phyloP scores from a whole-genome alignment of 2,329 filamentous ascomycete genomes.

The Raffaelea albimanens region DNA sequence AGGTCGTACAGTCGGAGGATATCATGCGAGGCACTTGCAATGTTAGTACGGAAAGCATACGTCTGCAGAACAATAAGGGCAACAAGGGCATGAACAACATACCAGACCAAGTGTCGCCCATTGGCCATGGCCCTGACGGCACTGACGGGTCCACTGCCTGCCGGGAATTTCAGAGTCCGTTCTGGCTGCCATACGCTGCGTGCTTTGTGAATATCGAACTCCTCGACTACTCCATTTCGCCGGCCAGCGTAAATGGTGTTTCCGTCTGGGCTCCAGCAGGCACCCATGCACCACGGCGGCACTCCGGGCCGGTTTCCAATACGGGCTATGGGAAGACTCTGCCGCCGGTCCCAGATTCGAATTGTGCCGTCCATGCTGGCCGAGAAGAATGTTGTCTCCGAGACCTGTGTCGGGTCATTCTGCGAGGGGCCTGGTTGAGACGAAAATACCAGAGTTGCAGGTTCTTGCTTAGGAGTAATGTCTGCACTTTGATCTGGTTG shows the following conservation, averaged over 20 bases:
- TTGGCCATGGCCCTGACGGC: slow-evolving; percentile 88
- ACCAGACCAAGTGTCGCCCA: slow-evolving; percentile 77
- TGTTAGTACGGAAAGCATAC: slow-evolving; percentile 1
- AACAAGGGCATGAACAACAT: slow-evolving; percentile 1
- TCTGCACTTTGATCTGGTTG: not conserved
- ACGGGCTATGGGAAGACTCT: slow-evolving; percentile 65
- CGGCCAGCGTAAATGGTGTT: slow-evolving; percentile 92
- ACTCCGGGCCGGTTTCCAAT: slow-evolving; percentile 66
- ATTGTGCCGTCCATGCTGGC: slow-evolving; percentile 81
- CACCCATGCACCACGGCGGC: slow-evolving; percentile 95
- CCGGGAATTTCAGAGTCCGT: slow-evolving; percentile 76
- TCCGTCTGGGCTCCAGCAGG: slow-evolving; percentile 91
- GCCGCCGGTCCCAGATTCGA: slow-evolving; percentile 85
- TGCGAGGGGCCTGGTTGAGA: slow-evolving; percentile 28
- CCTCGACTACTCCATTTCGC: slow-evolving; percentile 86
- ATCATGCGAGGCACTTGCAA: slow-evolving; percentile 73
- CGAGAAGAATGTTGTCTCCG: slow-evolving; percentile 75
- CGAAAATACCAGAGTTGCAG: slow-evolving; percentile 21
- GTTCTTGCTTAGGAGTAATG: not conserved
- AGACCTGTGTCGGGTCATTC: slow-evolving; percentile 48
- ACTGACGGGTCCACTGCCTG: slow-evolving; percentile 81
- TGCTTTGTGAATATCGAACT: slow-evolving; percentile 78
- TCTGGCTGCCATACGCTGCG: slow-evolving; percentile 59
- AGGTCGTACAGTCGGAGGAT: slow-evolving; percentile 91
- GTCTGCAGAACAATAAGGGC: not conserved